Evolutionary conservation across 2,329 filamentous ascomycete species (phyloP).

Genomic region (Xylariaceae sp.): DNA sequence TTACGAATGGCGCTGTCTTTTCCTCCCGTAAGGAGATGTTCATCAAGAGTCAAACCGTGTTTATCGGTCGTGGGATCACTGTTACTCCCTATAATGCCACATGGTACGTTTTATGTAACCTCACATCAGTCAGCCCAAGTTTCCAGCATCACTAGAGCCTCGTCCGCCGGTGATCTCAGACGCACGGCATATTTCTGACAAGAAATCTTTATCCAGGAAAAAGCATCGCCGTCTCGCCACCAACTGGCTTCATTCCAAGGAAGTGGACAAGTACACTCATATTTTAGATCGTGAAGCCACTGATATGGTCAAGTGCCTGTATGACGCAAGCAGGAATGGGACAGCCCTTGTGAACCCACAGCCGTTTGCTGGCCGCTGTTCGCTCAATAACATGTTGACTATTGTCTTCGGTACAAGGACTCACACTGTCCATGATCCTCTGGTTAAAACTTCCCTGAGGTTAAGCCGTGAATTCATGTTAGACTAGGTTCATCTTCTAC

Average conservation of each 20-base stretch:
- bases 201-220: neutral
- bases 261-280: constrained; percentile 9
- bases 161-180: too few species aligned
- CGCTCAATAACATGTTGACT: constrained; percentile 23
- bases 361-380: constrained; percentile 22
- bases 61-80: constrained; percentile 20
- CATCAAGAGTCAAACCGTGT: constrained; percentile 21
- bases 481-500: neutral
- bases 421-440: constrained; percentile 3
- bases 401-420: constrained; percentile 22
- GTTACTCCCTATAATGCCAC: constrained; percentile 18
- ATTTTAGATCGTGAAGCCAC: constrained; percentile 17
- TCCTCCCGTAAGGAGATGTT: constrained; percentile 25
- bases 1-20: constrained; percentile 10
- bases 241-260: constrained; percentile 16
- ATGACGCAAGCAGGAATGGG: constrained; percentile 6
- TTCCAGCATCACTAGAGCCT: too few species aligned
- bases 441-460: constrained; percentile 7
- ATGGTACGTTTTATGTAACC: constrained; percentile 4
- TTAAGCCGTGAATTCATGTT: constrained; percentile 23
- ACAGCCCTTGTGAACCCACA: constrained; percentile 16
- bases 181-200: neutral
- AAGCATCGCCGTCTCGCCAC: constrained; percentile 20
- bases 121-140: too few species aligned
- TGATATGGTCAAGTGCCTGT: constrained; percentile 17